Base-by-base conservation (phyloP, 768 basidiomycete genomes). In the Suillus weaverae region DNA sequence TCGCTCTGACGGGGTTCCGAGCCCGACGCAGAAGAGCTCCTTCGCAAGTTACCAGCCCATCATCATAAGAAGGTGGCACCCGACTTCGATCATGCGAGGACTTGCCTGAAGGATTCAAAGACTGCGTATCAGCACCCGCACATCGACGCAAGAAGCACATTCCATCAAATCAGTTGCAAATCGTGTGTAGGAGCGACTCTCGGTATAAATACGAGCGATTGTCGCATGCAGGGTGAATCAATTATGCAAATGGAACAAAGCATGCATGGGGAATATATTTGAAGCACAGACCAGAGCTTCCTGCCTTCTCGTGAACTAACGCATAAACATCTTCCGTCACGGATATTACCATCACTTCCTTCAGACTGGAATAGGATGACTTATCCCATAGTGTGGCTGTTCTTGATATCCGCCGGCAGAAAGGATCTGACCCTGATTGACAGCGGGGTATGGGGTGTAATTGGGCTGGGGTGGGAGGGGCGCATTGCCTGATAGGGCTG, bases 401-500 rank as follows among this genome's bases (percentile, higher is more conserved):
- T 44, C 30, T 62, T 66, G 69, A 56, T 71, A 69, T 33, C 64
- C 68, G 36, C 48, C 46, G 2, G 62, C 62, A 43, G 63, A 30
- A 7, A 63, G 64, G 38, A 61, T 59, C 33, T 59, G 71, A 3
- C 39, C 41, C 44, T 69, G 74, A 22, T 65, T 38, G 22, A 35
- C 60, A 16, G 26, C 38, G 13, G 73, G 74, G n/a, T 71, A 62
- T 13, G 64, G 20, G 36, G 1, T 50, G 62, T 65, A 67, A 33
- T 68, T 69, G 6, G 74, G 64, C 39, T 69, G 73, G 33, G 68
- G 68, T 2, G 73, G 64, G 6, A 53, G 64, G 44, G 65, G 4
- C 30, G 62, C 35, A 13, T 38, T 60, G 20, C 51, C 18, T 16
- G 60, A 62, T 5, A 63, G 63, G 16, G 54, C 16, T 36, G 66